Percentiles rank a stretch among this genome's conserved stretches.
Conservation (phyloP, 129 eudicot species). For the Glebionis coronaria region DNA sequence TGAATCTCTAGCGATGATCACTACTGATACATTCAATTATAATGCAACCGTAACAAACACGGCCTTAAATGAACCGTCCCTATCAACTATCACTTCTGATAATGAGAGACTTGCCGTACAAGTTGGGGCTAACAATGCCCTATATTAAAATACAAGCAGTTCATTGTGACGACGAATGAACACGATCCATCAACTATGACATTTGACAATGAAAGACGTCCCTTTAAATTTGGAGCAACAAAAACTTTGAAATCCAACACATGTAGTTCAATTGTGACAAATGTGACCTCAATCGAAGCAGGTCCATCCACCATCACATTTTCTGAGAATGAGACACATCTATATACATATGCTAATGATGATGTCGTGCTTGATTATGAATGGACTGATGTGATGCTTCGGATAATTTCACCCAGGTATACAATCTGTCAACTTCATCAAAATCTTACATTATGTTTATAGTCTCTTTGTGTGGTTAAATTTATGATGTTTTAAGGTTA, state of each 20-base stretch:
- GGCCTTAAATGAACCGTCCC: constrained; percentile 27
- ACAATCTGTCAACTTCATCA: constrained; percentile 13
- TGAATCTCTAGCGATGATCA: not conserved
- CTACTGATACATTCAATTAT: not conserved
- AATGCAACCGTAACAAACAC: not conserved
- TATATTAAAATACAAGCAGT: not conserved
- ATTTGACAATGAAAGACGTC: constrained; percentile 10
- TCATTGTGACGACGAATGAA: constrained; percentile 2
- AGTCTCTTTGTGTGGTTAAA: no score
- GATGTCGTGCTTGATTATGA: constrained; percentile 7
- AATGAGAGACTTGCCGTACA: not conserved
- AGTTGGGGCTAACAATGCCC: not conserved
- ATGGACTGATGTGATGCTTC: constrained; percentile 18
- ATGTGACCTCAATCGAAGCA: constrained; percentile 10
- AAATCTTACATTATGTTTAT: not conserved
- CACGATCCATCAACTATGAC: constrained; percentile 25
- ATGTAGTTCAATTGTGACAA: not conserved
- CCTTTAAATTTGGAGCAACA: not conserved
- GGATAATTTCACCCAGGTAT: constrained; percentile 32
- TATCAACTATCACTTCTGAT: constrained; percentile 20
- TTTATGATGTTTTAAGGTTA: no score
- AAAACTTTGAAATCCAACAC: not conserved
- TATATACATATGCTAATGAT: constrained; percentile 13
- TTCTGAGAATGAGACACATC: no score
- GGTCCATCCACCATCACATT: constrained; percentile 29